A percentile compares a stretch with the other conserved stretches of the same genome.
Conservation (phyloP, 2,329 filamentous ascomycete species). For the Phialocephala sp. region DNA sequence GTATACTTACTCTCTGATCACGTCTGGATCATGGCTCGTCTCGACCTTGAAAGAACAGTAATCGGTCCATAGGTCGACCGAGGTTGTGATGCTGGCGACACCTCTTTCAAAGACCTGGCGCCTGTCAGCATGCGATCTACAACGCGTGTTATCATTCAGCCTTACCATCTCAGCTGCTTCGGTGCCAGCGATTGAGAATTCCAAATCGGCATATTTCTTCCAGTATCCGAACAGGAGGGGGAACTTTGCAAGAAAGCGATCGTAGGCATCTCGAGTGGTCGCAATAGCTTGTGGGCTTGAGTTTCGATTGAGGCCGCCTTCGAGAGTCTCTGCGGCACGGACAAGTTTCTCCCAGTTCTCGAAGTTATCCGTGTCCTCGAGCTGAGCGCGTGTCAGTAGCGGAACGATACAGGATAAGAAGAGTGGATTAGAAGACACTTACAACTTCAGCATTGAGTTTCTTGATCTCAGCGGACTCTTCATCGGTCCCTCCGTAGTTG, state of each 20-base stretch:
- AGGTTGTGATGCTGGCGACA: slow-evolving; percentile 89
- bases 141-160: slow-evolving; percentile 14
- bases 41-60: slow-evolving; percentile 99
- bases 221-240: slow-evolving; percentile 97
- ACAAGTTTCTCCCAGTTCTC: slow-evolving; percentile 95
- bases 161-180: slow-evolving; percentile 96
- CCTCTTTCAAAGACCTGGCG: slow-evolving; percentile 90
- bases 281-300: slow-evolving; percentile 93
- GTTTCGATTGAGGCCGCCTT: slow-evolving; percentile 94
- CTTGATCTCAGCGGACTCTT: slow-evolving; percentile 82
- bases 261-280: slow-evolving; percentile 84
- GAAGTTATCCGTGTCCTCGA: slow-evolving; percentile 81
- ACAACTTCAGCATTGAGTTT: slow-evolving; percentile 81
- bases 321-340: slow-evolving; percentile 79
- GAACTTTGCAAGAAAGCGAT: slow-evolving; percentile 92
- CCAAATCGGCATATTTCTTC: slow-evolving; percentile 98
- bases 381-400: slow-evolving; percentile 33
- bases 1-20: slow-evolving; percentile 99
- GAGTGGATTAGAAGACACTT: slow-evolving; percentile 46
- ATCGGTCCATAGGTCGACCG: slow-evolving; percentile 95
- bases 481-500: slow-evolving; percentile 74
- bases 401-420: neutral
- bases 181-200: slow-evolving; percentile 95
- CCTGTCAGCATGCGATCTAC: slow-evolving; percentile 36
- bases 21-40: slow-evolving; percentile 90